Conservation (phyloP, 306 rosid species). For the Gastrolobium bilobum region DNA sequence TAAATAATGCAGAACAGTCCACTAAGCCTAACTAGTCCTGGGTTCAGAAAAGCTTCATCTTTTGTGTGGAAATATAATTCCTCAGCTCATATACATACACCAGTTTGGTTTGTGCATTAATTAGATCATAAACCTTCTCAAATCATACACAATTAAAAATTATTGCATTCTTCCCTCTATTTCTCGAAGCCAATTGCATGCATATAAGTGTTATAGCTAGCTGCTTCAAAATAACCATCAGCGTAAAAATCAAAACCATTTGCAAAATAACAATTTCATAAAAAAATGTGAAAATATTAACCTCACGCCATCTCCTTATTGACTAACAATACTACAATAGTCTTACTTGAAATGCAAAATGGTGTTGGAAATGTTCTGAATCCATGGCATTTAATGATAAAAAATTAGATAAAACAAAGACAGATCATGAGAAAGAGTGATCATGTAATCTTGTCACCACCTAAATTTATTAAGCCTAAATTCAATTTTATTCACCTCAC, state of each 20-base stretch:
- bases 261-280: neutral
- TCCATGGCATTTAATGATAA: conserved; percentile 53
- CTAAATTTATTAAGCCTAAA: conserved; percentile 40
- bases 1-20: neutral
- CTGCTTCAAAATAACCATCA: neutral
- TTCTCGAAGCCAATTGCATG: neutral
- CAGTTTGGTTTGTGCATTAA: neutral
- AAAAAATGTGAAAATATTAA: neutral
- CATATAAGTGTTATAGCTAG: neutral
- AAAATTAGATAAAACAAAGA: conserved; percentile 42
- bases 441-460: conserved; percentile 50
- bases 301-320: too few species aligned
- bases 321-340: neutral
- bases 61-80: neutral
- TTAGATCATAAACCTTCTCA: neutral
- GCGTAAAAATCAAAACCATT: neutral
- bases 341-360: conserved; percentile 51
- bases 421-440: conserved; percentile 41
- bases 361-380: conserved; percentile 51
- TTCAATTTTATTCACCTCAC: conserved; percentile 45
- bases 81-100: neutral
- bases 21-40: neutral
- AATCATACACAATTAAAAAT: neutral
- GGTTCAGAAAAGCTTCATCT: neutral
- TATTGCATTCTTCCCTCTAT: neutral